Conservation (phyloP, 192 early-diverging fungal species). For the Anaeromyces robustus region DNA sequence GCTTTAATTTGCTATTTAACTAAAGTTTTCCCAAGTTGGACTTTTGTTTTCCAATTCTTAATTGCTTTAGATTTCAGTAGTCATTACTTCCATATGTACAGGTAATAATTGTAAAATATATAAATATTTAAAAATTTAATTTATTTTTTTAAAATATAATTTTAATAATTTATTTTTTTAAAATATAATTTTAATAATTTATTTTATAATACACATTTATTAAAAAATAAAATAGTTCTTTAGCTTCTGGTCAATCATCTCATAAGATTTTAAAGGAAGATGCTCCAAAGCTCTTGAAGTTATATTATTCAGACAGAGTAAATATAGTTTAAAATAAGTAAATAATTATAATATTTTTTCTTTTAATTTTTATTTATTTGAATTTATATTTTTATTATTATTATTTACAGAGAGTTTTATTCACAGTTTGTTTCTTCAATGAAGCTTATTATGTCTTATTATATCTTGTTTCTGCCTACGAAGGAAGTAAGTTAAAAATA, state of each 20-base stretch:
- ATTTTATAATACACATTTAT: too few species aligned
- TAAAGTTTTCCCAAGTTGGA: slow-evolving; percentile 37
- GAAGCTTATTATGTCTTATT: slow-evolving; percentile 81
- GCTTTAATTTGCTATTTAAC: slow-evolving; percentile 80
- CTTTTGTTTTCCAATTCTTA: slow-evolving; percentile 76
- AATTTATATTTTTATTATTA: background rate
- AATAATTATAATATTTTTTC: too few species aligned
- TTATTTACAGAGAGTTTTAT: slow-evolving; percentile 53
- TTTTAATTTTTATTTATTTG: too few species aligned
- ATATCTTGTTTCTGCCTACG: slow-evolving; percentile 46
- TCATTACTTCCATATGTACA: slow-evolving; percentile 99
- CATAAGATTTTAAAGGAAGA: slow-evolving; percentile 75
- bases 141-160: background rate
- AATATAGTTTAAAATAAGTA: too few species aligned
- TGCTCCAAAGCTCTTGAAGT: slow-evolving; percentile 59
- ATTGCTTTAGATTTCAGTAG: slow-evolving; percentile 86
- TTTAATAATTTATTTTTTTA: background rate
- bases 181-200: background rate
- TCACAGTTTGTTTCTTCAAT: slow-evolving; percentile 80
- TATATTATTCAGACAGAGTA: slow-evolving; percentile 85
- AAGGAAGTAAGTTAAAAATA: slow-evolving; percentile 5
- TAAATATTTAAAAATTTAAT: background rate
- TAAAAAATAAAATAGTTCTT: slow-evolving; percentile 52
- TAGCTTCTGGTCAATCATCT: slow-evolving; percentile 65
- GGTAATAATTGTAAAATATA: slow-evolving; percentile 38